Base-by-base conservation (phyloP, 2,329 filamentous ascomycete species). In the Mycosphaerella sp. region DNA sequence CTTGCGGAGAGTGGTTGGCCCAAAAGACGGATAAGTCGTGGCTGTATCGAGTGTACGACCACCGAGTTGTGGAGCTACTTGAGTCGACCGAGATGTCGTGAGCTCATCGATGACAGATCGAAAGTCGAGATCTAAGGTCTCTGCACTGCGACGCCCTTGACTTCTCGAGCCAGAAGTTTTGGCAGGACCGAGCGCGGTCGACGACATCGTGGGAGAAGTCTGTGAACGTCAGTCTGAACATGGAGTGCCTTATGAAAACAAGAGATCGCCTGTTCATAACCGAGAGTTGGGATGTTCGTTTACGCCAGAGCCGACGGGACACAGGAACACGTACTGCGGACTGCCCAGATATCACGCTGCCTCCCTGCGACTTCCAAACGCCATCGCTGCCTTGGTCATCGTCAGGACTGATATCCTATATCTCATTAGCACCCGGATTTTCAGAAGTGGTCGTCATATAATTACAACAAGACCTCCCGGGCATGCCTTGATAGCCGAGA, bases 371-470 rank as follows among this genome's bases (percentile, higher is more conserved):
- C 34, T 28, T 14, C 34, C 14, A 17, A 34, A 14, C 30, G 13
- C 44, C 44, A 30, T 46, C 35, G 34, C 18, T 46, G 25, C 44
- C 44, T 28, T 46, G 44, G 35, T 46, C 34, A 12, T 13, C 34
- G 10, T 39, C 25, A 12, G 44, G 34, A 30, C 36, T 25, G 6
- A 46, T 46, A 7, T 10, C 17, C 44, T 46, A 18, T 7, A 12
- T 25, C 35, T 13, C 27, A 18, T 46, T 34, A 46, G 34, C 35
- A 16, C n/a, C 10, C 27, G 44, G n/a, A 28, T 10, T 13, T 16
- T 37, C 44, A 13, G 16, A 8, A 18, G 12, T 6, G 14, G 10
- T 4, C 10, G 13, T 14, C 12, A 37, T 18, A 13, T 17, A 46
- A n/a, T 43, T 39, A 40, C 36, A n/a, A 46, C 44, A 10, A 46